Evolutionary conservation across 2,329 filamentous ascomycete species (phyloP).

Genomic region (Akanthomyces dipterigenus): DNA sequence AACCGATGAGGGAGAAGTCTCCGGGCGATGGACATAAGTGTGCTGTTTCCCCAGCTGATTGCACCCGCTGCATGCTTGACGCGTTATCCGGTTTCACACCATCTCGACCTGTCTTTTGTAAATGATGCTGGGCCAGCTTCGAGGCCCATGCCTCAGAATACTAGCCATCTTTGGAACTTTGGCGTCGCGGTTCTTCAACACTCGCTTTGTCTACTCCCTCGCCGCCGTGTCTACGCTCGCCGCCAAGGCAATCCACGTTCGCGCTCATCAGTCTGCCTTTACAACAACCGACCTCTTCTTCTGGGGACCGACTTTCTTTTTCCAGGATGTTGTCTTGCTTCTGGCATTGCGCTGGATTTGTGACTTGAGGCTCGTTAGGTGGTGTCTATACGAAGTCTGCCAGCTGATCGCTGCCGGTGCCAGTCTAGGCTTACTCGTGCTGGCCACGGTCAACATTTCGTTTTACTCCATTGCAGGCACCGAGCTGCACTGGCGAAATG

Average conservation of each 20-base stretch:
- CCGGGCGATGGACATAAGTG: neutral
- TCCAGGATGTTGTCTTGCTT: neutral
- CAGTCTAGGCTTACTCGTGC: neutral
- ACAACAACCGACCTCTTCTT: neutral
- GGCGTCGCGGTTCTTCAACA: neutral
- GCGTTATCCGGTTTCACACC: neutral
- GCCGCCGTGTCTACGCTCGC: neutral
- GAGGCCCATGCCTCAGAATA: neutral
- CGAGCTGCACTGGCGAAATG: conserved; percentile 24
- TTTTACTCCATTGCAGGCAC: conserved; percentile 26
- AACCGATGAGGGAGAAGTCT: neutral
- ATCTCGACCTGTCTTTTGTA: neutral
- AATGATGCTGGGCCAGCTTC: neutral
- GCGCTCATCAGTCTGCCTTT: neutral
- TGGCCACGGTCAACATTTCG: conserved; percentile 18
- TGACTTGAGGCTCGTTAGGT: neutral
- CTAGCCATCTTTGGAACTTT: neutral
- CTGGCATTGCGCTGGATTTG: neutral
- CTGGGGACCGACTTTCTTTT: conserved; percentile 7
- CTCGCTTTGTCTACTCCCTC: neutral
- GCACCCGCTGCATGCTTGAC: neutral
- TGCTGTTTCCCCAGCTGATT: neutral
- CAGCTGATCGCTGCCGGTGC: neutral
- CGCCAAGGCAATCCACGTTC: neutral
- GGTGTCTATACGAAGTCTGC: neutral